A percentile compares a stretch with the other conserved stretches of the same genome.
These are phyloP conservation scores for Tolypocladium cylindrosporum DNA, from an alignment of 2,329 filamentous ascomycete species.

Conservation along the genomic window DNA sequence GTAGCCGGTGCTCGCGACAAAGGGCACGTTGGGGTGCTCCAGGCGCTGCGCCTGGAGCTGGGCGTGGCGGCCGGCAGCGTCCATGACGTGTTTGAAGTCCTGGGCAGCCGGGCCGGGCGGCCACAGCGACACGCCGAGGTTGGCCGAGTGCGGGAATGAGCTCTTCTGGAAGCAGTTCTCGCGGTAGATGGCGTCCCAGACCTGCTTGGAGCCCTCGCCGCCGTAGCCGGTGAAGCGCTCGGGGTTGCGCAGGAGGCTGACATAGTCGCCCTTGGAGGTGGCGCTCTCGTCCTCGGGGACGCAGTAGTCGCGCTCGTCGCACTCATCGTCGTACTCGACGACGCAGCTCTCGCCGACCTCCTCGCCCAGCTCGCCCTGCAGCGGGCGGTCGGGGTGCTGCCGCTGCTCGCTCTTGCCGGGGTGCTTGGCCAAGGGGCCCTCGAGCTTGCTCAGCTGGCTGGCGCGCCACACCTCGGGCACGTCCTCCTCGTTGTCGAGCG, in stretches of 20 bases:
- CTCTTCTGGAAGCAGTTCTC: conserved; percentile 87
- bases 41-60: conserved; percentile 43
- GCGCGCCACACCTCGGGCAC: conserved; percentile 87
- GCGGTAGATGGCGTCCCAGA: conserved; percentile 94
- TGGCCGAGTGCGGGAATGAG: conserved; percentile 51
- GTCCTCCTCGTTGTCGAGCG: conserved; percentile 88
- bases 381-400: conserved; percentile 60
- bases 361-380: conserved; percentile 76
- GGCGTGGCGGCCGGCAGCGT: conserved; percentile 49
- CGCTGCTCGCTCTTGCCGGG: conserved; percentile 66
- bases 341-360: conserved; percentile 91
- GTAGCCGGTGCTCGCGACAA: conserved; percentile 53
- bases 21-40: conserved; percentile 40
- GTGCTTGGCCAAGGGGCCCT: conserved; percentile 84
- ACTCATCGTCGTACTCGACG: conserved; percentile 94
- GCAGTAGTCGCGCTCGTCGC: conserved; percentile 94
- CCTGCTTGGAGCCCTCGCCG: conserved; percentile 73
- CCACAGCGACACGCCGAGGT: conserved; percentile 35
- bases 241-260: conserved; percentile 85
- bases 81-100: conserved; percentile 52
- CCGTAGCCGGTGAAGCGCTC: conserved; percentile 93
- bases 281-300: conserved; percentile 89
- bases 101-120: conserved; percentile 43
- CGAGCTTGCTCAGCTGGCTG: conserved; percentile 81
- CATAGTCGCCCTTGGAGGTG: conserved; percentile 84